These are phyloP conservation scores for Cyclotella sp. DNA, from an alignment of 108 stramenopile genomes.

Conservation along the genomic window DNA sequence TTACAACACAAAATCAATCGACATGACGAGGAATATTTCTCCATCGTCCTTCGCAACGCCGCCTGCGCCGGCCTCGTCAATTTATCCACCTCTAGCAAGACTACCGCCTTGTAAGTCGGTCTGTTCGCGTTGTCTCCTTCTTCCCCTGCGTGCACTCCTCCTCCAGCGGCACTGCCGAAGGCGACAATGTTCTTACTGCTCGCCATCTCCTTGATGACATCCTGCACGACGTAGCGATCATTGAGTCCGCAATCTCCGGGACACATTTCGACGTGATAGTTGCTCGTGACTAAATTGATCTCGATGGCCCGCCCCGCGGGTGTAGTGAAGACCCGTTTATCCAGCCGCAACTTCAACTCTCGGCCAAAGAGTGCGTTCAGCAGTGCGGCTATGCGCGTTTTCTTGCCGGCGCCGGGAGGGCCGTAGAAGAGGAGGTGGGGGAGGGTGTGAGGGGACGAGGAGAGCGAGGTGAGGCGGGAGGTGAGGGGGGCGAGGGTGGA, in stretches of 20 bases:
- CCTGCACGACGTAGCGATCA: conserved; percentile 97
- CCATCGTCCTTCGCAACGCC: conserved; percentile 97
- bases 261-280: conserved; percentile 96
- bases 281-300: conserved; percentile 92
- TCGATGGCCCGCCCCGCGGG: conserved; percentile 91
- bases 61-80: conserved; percentile 94
- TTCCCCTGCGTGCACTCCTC: conserved; percentile 11
- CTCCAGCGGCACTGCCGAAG: conserved; percentile 8
- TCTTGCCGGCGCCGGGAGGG: conserved; percentile 96
- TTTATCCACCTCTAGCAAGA: conserved; percentile 94
- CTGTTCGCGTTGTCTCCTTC: conserved; percentile 60
- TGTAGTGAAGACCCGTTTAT: conserved; percentile 82
- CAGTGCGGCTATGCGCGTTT: conserved; percentile 93
- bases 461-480: conserved; percentile 67
- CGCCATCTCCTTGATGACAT: conserved; percentile 99
- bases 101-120: conserved; percentile 88
- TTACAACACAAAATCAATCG: conserved; percentile 94
- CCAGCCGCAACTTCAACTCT: conserved; percentile 80
- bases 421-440: conserved; percentile 98
- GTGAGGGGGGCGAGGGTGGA: conserved; percentile 88
- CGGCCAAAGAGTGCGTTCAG: conserved; percentile 92
- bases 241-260: conserved; percentile 96
- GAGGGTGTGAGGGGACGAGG: conserved; percentile 73
- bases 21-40: conserved; percentile 94
- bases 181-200: conserved; percentile 69